These are phyloP conservation scores for Microbotryum scabiosae DNA, from an alignment of 1,284 basidiomycete species.

Conservation along the genomic window DNA sequence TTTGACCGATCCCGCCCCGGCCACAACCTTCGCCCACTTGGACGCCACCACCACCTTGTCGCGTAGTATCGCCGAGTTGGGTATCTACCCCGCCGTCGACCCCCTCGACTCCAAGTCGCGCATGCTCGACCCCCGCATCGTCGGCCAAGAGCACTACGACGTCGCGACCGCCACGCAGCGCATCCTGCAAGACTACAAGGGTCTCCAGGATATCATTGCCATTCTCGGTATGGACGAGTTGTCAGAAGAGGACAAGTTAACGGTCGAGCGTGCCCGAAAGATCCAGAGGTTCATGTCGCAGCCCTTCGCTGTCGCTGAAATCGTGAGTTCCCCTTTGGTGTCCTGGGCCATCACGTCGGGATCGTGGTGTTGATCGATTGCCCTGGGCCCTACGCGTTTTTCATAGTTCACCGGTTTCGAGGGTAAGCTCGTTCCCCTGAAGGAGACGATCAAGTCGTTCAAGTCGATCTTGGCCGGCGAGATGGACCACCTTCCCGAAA, in stretches of 20 bases:
- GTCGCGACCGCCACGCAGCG: constrained; percentile 93
- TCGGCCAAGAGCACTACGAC: constrained; percentile 85
- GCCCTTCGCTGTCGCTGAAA: constrained; percentile 96
- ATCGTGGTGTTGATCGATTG: not conserved
- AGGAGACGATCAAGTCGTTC: constrained; percentile 51
- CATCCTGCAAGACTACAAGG: constrained; percentile 99
- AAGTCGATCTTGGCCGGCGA: constrained; percentile 87
- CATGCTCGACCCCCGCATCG: constrained; percentile 98
- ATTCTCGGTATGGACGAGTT: constrained; percentile 99
- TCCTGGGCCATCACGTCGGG: not conserved
- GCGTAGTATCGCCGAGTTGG: constrained; percentile 96
- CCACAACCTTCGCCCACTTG: constrained; percentile 99
- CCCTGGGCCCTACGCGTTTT: not conserved
- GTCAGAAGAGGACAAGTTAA: constrained; percentile 98
- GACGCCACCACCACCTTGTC: constrained; percentile 98
- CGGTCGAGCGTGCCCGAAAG: constrained; percentile 60
- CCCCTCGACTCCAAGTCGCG: constrained; percentile 98
- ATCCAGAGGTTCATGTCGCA: constrained; percentile 66
- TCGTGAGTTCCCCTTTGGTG: not conserved
- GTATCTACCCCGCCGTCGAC: constrained; percentile 99
- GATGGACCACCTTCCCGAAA: constrained; percentile 86
- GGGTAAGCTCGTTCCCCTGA: constrained; percentile 86
- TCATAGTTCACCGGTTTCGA: constrained; percentile 94
- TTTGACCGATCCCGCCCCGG: constrained; percentile 99
- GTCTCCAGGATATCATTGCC: constrained; percentile 82